Conservation (phyloP, 1,284 basidiomycete species). For the Cryptococcus sp. region DNA sequence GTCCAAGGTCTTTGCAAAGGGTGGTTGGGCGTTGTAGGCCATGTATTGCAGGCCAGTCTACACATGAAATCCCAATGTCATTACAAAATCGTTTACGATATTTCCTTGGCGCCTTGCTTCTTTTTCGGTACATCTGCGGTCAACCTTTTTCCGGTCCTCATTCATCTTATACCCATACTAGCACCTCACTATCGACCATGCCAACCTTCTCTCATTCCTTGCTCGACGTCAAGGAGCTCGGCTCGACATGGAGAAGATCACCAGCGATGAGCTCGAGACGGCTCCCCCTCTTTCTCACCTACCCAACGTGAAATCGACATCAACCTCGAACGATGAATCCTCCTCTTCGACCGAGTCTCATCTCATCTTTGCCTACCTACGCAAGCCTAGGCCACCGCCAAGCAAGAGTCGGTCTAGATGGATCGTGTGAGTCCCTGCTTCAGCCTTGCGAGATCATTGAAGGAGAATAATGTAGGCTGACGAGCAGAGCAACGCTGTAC, state of each 20-base stretch:
- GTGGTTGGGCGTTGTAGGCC: constrained; percentile 17
- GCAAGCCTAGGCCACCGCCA: neutral
- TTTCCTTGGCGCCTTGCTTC: too few relatives aligned
- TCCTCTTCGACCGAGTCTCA: neutral
- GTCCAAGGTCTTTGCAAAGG: constrained; percentile 13
- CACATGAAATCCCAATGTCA: too few relatives aligned
- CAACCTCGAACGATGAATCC: neutral
- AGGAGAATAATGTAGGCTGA: neutral
- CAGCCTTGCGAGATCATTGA: too few relatives aligned
- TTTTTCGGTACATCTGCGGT: neutral
- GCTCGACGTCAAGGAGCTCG: neutral
- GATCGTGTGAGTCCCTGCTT: constrained; percentile 1
- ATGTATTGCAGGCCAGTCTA: too few relatives aligned
- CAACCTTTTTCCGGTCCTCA: neutral
- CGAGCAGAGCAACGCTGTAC: constrained; percentile 7
- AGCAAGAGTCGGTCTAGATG: neutral
- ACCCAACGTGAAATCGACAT: neutral
- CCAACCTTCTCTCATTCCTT: neutral
- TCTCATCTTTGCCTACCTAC: neutral
- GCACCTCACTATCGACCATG: neutral
- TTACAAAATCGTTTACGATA: too few relatives aligned
- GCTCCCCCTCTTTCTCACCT: neutral
- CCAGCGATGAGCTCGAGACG: neutral
- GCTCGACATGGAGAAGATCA: neutral
- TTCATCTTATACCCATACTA: neutral